Percentiles rank a stretch among this genome's conserved stretches.
Conservation (phyloP, 352 stramenopile genomes). For the Globisporangium viniferum region DNA sequence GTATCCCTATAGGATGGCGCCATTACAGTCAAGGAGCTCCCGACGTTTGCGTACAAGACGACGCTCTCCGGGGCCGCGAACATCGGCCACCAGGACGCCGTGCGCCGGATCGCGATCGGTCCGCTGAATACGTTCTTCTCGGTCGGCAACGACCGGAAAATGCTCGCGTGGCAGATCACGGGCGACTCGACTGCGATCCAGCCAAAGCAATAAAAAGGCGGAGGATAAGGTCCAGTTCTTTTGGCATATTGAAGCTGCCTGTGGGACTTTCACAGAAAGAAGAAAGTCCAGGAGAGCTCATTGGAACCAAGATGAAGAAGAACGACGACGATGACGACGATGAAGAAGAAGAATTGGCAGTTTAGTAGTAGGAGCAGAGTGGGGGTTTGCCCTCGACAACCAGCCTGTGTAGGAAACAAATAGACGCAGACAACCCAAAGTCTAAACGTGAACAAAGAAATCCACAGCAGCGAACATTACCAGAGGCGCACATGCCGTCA, state of each 20-base stretch:
- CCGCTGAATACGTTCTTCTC: slow-evolving; percentile 84
- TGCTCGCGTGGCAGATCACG: slow-evolving; percentile 86
- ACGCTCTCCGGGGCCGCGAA: slow-evolving; percentile 57
- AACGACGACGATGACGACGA: background rate
- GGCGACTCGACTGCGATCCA: slow-evolving; percentile 67
- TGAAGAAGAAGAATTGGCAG: slow-evolving; percentile 2
- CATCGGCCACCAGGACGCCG: slow-evolving; percentile 67
- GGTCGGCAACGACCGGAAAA: slow-evolving; percentile 72
- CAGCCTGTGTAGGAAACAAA: background rate
- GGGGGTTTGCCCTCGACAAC: background rate
- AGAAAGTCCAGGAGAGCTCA: background rate
- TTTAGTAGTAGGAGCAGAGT: slow-evolving; percentile 16
- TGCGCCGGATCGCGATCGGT: slow-evolving; percentile 70
- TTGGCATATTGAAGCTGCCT: background rate
- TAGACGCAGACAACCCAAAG: background rate
- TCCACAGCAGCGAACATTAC: background rate
- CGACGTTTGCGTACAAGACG: slow-evolving; percentile 84
- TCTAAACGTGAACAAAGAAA: background rate
- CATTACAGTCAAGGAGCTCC: slow-evolving; percentile 83
- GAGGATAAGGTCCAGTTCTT: background rate
- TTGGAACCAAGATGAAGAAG: background rate
- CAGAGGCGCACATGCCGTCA: background rate
- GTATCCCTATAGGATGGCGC: slow-evolving; percentile 47
- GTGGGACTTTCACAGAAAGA: background rate
- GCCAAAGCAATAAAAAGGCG: slow-evolving; percentile 56